A percentile compares a stretch with the other conserved stretches of the same genome.
Evolutionary conservation across 2,329 filamentous ascomycete genomes (phyloP).

Genomic region (Amphichorda felina): DNA sequence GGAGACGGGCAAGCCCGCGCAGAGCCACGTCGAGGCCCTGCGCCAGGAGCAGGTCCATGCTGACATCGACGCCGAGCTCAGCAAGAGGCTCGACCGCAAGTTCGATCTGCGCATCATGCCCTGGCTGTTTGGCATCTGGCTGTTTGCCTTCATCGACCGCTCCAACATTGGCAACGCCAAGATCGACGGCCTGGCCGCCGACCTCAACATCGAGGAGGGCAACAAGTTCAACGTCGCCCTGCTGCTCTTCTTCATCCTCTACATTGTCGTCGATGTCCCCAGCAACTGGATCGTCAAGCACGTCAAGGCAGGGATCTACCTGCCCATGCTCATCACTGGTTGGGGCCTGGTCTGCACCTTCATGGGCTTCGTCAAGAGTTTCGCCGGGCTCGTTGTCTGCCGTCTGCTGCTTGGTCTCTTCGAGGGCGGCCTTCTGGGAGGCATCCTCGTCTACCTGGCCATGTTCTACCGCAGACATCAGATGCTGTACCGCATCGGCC

Average conservation of each 20-base stretch:
- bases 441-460: constrained; percentile 42
- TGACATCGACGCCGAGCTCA: not conserved
- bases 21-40: not conserved
- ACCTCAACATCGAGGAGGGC: constrained; percentile 21
- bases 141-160: constrained; percentile 1
- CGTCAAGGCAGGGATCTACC: not conserved
- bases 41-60: not conserved
- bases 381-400: constrained; percentile 30
- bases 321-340: constrained; percentile 2
- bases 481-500: constrained; percentile 27
- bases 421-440: constrained; percentile 46
- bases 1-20: not conserved
- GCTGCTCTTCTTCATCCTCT: constrained; percentile 22
- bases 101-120: constrained; percentile 1
- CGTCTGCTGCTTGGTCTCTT: constrained; percentile 39
- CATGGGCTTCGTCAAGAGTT: constrained; percentile 39
- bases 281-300: constrained; percentile 21
- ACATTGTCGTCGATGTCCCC: constrained; percentile 37
- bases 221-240: constrained; percentile 49
- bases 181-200: constrained; percentile 17
- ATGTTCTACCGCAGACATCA: constrained; percentile 38
- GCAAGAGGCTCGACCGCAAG: not conserved
- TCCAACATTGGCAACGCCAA: constrained; percentile 8
- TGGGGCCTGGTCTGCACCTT: constrained; percentile 34
- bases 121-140: constrained; percentile 1